A percentile compares a stretch with the other conserved stretches of the same genome.
phyloP scores from a whole-genome alignment of 2,329 filamentous ascomycete species.

The Calonectria honghensis region DNA sequence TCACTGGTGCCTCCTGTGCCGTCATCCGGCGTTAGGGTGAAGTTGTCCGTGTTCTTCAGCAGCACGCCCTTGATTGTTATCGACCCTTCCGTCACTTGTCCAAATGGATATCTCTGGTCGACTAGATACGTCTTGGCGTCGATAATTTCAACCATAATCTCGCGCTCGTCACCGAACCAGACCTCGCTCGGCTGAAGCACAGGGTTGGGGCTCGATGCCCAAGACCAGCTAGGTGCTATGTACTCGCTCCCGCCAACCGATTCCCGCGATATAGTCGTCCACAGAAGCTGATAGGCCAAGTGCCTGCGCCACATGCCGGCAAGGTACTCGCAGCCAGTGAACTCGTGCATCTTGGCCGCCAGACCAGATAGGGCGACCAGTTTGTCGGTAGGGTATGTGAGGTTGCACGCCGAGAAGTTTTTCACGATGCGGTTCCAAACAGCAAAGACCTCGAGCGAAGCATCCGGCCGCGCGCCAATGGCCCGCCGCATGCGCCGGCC shows the following conservation, averaged over 20 bases:
- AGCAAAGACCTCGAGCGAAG: conserved; percentile 13
- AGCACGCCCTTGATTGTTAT: background rate
- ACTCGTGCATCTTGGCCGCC: background rate
- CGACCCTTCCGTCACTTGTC: conserved; percentile 5
- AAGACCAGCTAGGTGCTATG: conserved; percentile 21
- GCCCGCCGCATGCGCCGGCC: background rate
- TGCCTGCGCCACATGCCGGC: conserved; percentile 19
- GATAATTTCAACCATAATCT: conserved; percentile 9
- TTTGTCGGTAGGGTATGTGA: background rate
- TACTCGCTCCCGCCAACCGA: background rate
- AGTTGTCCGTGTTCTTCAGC: background rate
- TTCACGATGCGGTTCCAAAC: conserved; percentile 15
- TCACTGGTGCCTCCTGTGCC: background rate
- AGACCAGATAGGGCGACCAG: conserved; percentile 16
- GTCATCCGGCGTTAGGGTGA: conserved; percentile 1
- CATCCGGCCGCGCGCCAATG: background rate
- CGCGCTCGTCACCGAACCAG: conserved; percentile 11
- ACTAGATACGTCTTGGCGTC: background rate
- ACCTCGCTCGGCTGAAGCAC: conserved; percentile 8
- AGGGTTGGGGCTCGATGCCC: conserved; percentile 9
- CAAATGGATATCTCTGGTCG: conserved; percentile 19
- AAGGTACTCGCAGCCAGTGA: conserved; percentile 11
- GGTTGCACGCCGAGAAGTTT: background rate
- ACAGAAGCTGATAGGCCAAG: conserved; percentile 22
- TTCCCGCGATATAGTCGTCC: background rate